Percentiles rank a stretch among this genome's conserved stretches.
Conservation (phyloP, 139 green algal genomes). For the Coelastrella sp. region DNA sequence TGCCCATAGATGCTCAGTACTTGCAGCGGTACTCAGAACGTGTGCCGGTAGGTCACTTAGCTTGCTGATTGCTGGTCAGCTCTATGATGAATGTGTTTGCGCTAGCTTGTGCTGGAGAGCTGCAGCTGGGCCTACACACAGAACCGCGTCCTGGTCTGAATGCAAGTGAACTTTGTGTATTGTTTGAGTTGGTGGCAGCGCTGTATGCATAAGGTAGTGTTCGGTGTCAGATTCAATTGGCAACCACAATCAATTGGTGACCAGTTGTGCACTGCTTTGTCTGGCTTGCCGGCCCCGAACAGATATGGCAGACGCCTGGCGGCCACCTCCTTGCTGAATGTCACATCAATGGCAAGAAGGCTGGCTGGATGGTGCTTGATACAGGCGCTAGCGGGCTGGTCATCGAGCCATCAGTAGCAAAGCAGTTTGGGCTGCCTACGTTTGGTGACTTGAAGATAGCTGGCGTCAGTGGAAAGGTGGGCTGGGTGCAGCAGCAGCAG, state of each 20-base stretch:
- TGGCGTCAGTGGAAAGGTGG: conserved; percentile 22
- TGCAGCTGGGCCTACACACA: not conserved
- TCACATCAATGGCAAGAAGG: conserved; percentile 39
- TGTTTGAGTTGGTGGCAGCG: too few species aligned
- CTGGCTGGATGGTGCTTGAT: conserved; percentile 53
- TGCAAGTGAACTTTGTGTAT: too few species aligned
- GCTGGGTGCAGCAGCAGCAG: not conserved
- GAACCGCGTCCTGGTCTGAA: not conserved
- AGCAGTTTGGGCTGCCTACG: conserved; percentile 21
- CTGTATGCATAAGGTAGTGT: too few species aligned
- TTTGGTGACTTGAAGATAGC: conserved; percentile 25
- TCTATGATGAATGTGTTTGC: not conserved
- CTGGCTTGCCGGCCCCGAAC: not conserved
- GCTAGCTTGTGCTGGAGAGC: not conserved
- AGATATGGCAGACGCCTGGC: conserved; percentile 29
- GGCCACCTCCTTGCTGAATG: conserved; percentile 48
- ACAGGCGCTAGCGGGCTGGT: conserved; percentile 37
- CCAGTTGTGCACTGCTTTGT: not conserved
- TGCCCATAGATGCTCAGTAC: conserved; percentile 41
- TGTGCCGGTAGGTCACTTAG: conserved; percentile 4
- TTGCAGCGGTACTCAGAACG: not conserved
- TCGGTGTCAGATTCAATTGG: not conserved
- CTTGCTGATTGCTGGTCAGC: too few species aligned
- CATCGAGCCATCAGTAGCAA: conserved; percentile 22
- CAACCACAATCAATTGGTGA: not conserved